These are phyloP conservation scores for Oryza longistaminata DNA, from an alignment of 176 grass and related monocot genomes.

Conservation along the genomic window DNA sequence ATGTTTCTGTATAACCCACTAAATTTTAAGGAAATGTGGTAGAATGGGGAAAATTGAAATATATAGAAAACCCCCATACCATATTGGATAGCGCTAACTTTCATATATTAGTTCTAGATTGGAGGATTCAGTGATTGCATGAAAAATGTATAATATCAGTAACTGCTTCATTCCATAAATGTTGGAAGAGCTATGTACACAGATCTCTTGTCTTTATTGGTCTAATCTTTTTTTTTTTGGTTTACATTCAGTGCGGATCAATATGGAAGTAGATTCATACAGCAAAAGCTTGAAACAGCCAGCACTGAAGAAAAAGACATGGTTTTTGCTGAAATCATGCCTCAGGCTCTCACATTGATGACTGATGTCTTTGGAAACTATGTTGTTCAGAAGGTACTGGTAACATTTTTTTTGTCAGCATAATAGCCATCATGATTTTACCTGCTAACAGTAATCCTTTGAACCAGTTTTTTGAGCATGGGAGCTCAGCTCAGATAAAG, in stretches of 20 bases:
- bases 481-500: constrained; percentile 76
- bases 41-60: not conserved
- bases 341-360: constrained; percentile 72
- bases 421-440: constrained; percentile 1
- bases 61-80: not conserved
- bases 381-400: constrained; percentile 82
- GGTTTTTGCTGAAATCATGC: constrained; percentile 81
- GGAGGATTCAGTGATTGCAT: not conserved
- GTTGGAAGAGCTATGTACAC: not conserved
- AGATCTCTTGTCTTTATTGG: not conserved
- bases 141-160: not conserved
- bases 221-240: not conserved
- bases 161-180: not conserved
- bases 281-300: constrained; percentile 85
- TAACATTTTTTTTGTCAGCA: not conserved
- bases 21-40: not conserved
- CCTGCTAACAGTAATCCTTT: not conserved
- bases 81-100: not conserved
- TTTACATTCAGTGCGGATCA: constrained; percentile 64
- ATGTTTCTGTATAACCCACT: not conserved
- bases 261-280: constrained; percentile 86
- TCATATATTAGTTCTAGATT: not conserved
- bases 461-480: constrained; percentile 91
- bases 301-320: constrained; percentile 69
- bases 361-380: constrained; percentile 97